Conservation (phyloP, 2,329 filamentous ascomycete species). For the Coniochaeta ligniaria region DNA sequence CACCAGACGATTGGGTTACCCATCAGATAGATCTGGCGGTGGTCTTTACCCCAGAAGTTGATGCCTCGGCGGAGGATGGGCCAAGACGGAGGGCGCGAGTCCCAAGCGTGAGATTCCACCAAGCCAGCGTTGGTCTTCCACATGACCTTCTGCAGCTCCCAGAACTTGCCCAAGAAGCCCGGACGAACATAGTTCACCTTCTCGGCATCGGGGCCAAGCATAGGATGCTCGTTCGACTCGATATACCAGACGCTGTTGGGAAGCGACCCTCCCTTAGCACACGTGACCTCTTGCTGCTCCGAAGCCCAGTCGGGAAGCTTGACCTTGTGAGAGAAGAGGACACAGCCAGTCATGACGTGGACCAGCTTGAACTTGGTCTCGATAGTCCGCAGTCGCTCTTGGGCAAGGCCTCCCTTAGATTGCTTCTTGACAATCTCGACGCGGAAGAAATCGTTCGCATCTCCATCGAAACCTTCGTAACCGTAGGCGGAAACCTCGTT, state of each 20-base stretch:
- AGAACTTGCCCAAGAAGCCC: slow-evolving; percentile 96
- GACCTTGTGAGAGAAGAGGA: slow-evolving; percentile 96
- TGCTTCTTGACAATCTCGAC: slow-evolving; percentile 90
- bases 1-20: slow-evolving; percentile 96
- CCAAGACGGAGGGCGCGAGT: slow-evolving; percentile 91
- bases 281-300: slow-evolving; percentile 98
- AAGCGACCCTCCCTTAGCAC: slow-evolving; percentile 80
- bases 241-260: slow-evolving; percentile 98
- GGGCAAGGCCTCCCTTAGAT: slow-evolving; percentile 71
- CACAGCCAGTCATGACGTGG: slow-evolving; percentile 94
- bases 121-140: slow-evolving; percentile 97
- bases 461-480: slow-evolving; percentile 92
- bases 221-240: slow-evolving; percentile 81
- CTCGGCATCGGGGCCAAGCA: slow-evolving; percentile 67
- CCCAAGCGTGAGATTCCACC: slow-evolving; percentile 95
- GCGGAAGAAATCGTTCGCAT: slow-evolving; percentile 93
- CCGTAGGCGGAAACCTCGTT: slow-evolving; percentile 96
- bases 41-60: slow-evolving; percentile 96
- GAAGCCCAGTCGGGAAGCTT: slow-evolving; percentile 98
- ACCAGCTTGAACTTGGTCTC: slow-evolving; percentile 94
- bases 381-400: slow-evolving; percentile 83
- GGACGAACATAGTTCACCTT: slow-evolving; percentile 95
- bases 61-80: slow-evolving; percentile 87
- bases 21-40: slow-evolving; percentile 93
- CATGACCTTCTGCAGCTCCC: slow-evolving; percentile 96